Evolutionary conservation across 2,329 filamentous ascomycete genomes (phyloP).

Genomic region (Mycocentrospora acerina): DNA sequence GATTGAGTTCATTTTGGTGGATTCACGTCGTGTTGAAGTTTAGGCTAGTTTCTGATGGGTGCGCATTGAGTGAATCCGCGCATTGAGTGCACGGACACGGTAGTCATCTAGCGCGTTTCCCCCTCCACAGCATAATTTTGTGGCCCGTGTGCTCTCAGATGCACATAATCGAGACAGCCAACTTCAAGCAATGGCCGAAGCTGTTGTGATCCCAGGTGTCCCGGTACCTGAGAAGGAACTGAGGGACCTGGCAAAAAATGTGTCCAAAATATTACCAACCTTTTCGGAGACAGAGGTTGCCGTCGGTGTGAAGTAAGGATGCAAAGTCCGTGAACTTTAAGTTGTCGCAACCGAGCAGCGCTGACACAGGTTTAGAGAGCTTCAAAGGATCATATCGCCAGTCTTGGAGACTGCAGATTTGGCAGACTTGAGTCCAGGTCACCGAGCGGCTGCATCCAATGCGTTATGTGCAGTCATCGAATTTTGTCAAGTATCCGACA

Average conservation of each 20-base stretch:
- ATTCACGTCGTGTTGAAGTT: too few relatives aligned
- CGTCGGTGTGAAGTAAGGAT: conserved; percentile 40
- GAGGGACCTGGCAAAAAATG: conserved; percentile 29
- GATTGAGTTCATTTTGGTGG: too few relatives aligned
- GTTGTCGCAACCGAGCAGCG: conserved; percentile 7
- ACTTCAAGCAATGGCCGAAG: conserved; percentile 10
- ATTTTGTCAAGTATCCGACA: conserved; percentile 35
- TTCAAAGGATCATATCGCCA: conserved; percentile 29
- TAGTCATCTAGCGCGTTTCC: too few relatives aligned
- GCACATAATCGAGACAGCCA: neutral
- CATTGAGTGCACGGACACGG: too few relatives aligned
- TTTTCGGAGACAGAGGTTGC: conserved; percentile 26
- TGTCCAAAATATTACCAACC: conserved; percentile 25
- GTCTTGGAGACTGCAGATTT: conserved; percentile 38
- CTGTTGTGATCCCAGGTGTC: conserved; percentile 2
- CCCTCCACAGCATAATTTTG: neutral
- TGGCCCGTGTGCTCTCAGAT: neutral
- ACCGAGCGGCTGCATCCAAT: conserved; percentile 51
- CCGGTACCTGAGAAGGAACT: conserved; percentile 29
- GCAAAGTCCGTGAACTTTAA: conserved; percentile 38
- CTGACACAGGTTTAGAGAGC: conserved; percentile 30
- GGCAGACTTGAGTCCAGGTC: conserved; percentile 34
- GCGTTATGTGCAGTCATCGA: conserved; percentile 49
- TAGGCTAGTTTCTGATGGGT: too few relatives aligned
- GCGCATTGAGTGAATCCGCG: too few relatives aligned